Conservation (phyloP, 805 yeast species). For the Candida nemodendra region DNA sequence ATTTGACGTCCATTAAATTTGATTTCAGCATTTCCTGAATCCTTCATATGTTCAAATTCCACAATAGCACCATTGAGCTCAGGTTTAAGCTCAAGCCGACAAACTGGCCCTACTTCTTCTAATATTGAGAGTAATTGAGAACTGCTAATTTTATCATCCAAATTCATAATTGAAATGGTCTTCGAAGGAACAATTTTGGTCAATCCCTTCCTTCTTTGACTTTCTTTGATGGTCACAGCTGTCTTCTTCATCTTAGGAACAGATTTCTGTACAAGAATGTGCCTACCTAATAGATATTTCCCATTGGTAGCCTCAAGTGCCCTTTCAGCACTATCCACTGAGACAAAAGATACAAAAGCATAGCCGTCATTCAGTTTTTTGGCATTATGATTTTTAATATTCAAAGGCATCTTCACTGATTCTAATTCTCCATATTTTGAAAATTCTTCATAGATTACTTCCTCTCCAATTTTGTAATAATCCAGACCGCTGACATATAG, state of each 20-base stretch:
- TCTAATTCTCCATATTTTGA: conserved; percentile 53
- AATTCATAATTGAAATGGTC: conserved; percentile 25
- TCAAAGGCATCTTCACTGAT: conserved; percentile 47
- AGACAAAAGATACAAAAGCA: conserved; percentile 58
- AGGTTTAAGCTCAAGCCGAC: conserved; percentile 44
- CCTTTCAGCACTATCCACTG: conserved; percentile 41
- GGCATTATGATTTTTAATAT: conserved; percentile 28
- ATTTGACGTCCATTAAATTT: conserved; percentile 38
- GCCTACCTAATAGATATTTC: conserved; percentile 43
- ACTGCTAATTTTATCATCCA: conserved; percentile 38
- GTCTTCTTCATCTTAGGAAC: conserved; percentile 22
- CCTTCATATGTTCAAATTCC: conserved; percentile 39
- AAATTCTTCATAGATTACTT: conserved; percentile 42
- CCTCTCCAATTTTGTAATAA: conserved; percentile 40
- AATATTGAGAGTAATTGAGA: conserved; percentile 35
- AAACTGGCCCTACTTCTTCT: conserved; percentile 37
- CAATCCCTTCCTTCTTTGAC: not conserved
- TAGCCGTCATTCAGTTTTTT: conserved; percentile 53
- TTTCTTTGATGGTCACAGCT: conserved; percentile 1
- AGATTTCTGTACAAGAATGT: conserved; percentile 49
- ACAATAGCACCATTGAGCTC: conserved; percentile 49
- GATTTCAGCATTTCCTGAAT: conserved; percentile 54
- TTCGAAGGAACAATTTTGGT: conserved; percentile 9
- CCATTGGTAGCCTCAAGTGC: conserved; percentile 45
- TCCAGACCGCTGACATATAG: conserved; percentile 54